Evolutionary conservation across 371 early-diverging fungal genomes (phyloP), one percentile per base, ranked within the genome.

Genomic region (Mucor mucedo): DNA sequence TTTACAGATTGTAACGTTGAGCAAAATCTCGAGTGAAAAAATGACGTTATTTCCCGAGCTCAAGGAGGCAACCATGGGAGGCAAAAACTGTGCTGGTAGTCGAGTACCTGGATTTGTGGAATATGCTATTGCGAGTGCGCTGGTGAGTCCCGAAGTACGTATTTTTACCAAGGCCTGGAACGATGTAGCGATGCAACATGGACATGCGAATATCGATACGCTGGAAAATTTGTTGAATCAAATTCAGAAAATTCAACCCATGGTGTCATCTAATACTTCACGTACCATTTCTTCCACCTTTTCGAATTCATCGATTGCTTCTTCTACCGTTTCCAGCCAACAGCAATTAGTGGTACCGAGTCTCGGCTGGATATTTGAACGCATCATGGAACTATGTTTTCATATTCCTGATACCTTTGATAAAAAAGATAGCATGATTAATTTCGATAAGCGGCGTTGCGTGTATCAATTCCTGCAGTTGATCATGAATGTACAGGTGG

Each of bases 61-160:
- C 32, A 66, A 66, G 32, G 69, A 70, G 32, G 52, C 58, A 29
- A n/a, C 65, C 5, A 53, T 38, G 0, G 38, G 52, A 16, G 58
- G 64, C 50, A 47, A 47, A 8, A n/a, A 27, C 21, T 16, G 21
- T 29, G 28, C 32, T 8, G 9, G 10, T 7, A 30, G 50, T 30
- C 71, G 81, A 14, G 84, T 91, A 11, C 93, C 92, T 7, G 89
- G 91, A 0, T 91, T 92, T 82, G 88, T 93, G 2, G 93, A 92
- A 67, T 77, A 87, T 35, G 89, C 93, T 1, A 76, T 93, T 11
- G 84, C 89, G 9, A 87, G 87, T 56, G 93, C 92, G 0, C 69
- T 93, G 28, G 82, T 93, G 52, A 91, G 92, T 52, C 93, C 93
- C 9, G 91, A 93, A 76, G 85, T 88, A 13, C 80, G 93, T 14